phyloP scores from a whole-genome alignment of 257 asterid genomes.

The Solanum habrochaites region DNA sequence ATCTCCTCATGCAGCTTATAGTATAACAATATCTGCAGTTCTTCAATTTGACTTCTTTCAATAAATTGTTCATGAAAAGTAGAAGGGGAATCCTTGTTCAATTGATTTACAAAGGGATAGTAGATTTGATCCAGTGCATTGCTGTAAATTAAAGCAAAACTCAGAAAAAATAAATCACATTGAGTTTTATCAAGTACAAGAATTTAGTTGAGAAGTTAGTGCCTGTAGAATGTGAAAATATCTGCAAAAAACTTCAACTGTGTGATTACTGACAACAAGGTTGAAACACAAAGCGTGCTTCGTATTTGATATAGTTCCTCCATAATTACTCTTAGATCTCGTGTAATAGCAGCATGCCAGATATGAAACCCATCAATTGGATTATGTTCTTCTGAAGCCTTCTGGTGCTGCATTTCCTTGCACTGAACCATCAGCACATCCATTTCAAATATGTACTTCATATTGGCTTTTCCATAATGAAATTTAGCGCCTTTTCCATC shows the following conservation, averaged over 20 bases:
- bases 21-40: conserved; percentile 42
- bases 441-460: neutral
- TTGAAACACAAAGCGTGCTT: conserved; percentile 34
- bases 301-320: conserved; percentile 41
- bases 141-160: conserved; percentile 25
- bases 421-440: neutral
- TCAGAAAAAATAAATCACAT: conserved; percentile 1
- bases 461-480: neutral
- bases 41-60: conserved; percentile 45
- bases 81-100: conserved; percentile 18
- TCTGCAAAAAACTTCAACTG: conserved; percentile 62
- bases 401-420: neutral
- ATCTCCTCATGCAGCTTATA: conserved; percentile 26
- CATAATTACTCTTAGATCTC: conserved; percentile 12
- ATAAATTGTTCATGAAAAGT: conserved; percentile 24
- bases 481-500: conserved; percentile 5
- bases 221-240: conserved; percentile 70
- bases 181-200: neutral
- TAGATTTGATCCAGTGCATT: conserved; percentile 53
- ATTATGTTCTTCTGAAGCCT: neutral
- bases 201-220: neutral
- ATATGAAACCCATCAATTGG: neutral
- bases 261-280: conserved; percentile 37
- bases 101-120: conserved; percentile 38
- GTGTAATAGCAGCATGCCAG: neutral